A percentile compares a stretch with the other conserved stretches of the same genome.
Evolutionary conservation across 441 rosid species (phyloP).

Genomic region (Viola pubescens): DNA sequence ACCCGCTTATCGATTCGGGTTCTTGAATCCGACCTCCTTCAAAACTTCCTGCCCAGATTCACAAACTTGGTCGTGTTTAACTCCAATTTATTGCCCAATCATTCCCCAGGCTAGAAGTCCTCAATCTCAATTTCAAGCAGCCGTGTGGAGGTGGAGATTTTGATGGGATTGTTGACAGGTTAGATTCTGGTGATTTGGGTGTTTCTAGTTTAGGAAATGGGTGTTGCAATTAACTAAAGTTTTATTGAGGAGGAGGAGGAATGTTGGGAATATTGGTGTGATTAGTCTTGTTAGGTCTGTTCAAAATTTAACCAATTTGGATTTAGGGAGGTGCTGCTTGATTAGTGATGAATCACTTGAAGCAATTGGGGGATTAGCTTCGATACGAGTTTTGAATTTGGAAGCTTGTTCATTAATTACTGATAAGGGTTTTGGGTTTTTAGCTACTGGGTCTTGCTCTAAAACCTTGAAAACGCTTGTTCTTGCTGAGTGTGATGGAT

Average conservation of each 20-base stretch:
- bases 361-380: conserved; percentile 21
- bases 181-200: no score
- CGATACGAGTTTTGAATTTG: conserved; percentile 29
- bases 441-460: conserved; percentile 31
- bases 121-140: no score
- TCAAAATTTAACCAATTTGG: conserved; percentile 26
- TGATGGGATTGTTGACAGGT: no score
- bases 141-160: no score
- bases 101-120: neutral
- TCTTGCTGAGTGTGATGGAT: conserved; percentile 36
- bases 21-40: conserved; percentile 29
- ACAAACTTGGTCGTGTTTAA: conserved; percentile 28
- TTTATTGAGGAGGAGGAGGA: no score
- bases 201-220: no score
- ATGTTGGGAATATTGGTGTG: conserved; percentile 24
- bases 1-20: conserved; percentile 32
- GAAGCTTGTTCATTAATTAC: conserved; percentile 34
- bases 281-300: conserved; percentile 18
- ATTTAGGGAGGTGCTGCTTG: conserved; percentile 36
- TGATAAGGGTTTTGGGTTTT: conserved; percentile 27
- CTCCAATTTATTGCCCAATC: conserved; percentile 28
- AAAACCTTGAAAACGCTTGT: conserved; percentile 31
- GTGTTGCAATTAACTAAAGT: no score
- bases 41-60: conserved; percentile 33
- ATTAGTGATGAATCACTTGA: conserved; percentile 31